Percentiles rank a stretch among this genome's conserved stretches.
Conservation (phyloP, 768 basidiomycete genomes). For the Filobasidium floriforme region DNA sequence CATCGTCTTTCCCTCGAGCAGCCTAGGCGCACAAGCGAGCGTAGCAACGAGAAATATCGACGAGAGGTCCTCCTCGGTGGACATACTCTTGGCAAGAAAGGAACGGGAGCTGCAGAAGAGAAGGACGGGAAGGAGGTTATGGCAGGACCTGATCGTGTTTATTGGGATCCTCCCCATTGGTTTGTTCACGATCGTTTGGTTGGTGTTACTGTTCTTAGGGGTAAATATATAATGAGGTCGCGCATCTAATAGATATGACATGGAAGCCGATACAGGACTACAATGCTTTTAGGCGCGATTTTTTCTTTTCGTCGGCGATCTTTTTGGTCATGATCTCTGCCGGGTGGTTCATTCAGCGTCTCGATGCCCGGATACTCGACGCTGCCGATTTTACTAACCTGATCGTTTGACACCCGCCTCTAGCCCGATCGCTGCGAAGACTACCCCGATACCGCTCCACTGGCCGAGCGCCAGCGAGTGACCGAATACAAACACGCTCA, state of each 20-base stretch:
- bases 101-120: slow-evolving; percentile 72
- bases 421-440: slow-evolving; percentile 90
- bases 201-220: background rate
- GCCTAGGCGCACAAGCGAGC: slow-evolving; percentile 30
- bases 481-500: slow-evolving; percentile 85
- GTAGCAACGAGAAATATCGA: slow-evolving; percentile 22
- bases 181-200: slow-evolving; percentile 54
- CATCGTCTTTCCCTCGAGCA: slow-evolving; percentile 62
- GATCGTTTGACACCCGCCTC: slow-evolving; percentile 86
- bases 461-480: slow-evolving; percentile 76
- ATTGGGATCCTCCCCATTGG: slow-evolving; percentile 60
- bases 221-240: background rate
- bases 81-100: slow-evolving; percentile 67
- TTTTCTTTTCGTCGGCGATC: slow-evolving; percentile 73
- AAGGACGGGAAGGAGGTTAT: slow-evolving; percentile 61
- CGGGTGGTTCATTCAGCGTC: slow-evolving; percentile 12
- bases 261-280: slow-evolving; percentile 34
- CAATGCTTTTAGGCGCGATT: slow-evolving; percentile 69
- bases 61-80: slow-evolving; percentile 46
- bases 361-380: slow-evolving; percentile 4
- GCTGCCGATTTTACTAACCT: slow-evolving; percentile 50
- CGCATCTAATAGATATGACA: background rate
- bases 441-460: slow-evolving; percentile 84
- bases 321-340: slow-evolving; percentile 72
- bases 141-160: slow-evolving; percentile 82